These are phyloP conservation scores for Parietaria judaica DNA, from an alignment of 306 rosid genomes.

Conservation along the genomic window DNA sequence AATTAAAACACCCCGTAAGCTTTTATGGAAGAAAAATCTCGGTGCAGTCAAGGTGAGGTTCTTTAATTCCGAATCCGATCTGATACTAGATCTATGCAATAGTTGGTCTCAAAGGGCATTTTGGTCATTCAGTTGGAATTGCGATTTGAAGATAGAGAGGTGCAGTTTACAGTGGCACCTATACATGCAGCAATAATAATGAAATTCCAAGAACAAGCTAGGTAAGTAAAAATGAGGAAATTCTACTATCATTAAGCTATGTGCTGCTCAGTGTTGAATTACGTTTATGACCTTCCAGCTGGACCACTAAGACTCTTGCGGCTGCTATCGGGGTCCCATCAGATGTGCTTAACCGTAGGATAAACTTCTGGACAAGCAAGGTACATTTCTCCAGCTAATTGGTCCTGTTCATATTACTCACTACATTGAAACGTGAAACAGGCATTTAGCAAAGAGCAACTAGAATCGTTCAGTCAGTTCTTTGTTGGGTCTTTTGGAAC, in stretches of 20 bases:
- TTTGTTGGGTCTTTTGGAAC: neutral
- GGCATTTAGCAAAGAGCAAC: no score
- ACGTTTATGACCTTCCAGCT: constrained; percentile 40
- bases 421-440: no score
- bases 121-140: constrained; percentile 60
- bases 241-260: constrained; percentile 9
- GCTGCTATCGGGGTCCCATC: constrained; percentile 66
- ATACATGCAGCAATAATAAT: constrained; percentile 77
- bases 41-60: constrained; percentile 82
- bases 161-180: constrained; percentile 76
- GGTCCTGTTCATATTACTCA: neutral
- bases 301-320: constrained; percentile 72
- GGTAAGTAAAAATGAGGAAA: constrained; percentile 30
- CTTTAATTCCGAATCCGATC: constrained; percentile 3
- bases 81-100: neutral
- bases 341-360: constrained; percentile 66
- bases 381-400: constrained; percentile 22
- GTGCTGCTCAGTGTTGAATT: constrained; percentile 1
- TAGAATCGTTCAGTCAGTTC: constrained; percentile 3
- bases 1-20: constrained; percentile 93
- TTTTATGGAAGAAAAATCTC: constrained; percentile 84
- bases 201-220: constrained; percentile 71
- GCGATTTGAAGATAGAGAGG: constrained; percentile 77
- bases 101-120: neutral
- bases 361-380: constrained; percentile 88